A percentile compares a stretch with the other conserved stretches of the same genome.
Evolutionary conservation across 2,329 filamentous ascomycete species (phyloP).

Genomic region (Colletotrichum liaoningense): DNA sequence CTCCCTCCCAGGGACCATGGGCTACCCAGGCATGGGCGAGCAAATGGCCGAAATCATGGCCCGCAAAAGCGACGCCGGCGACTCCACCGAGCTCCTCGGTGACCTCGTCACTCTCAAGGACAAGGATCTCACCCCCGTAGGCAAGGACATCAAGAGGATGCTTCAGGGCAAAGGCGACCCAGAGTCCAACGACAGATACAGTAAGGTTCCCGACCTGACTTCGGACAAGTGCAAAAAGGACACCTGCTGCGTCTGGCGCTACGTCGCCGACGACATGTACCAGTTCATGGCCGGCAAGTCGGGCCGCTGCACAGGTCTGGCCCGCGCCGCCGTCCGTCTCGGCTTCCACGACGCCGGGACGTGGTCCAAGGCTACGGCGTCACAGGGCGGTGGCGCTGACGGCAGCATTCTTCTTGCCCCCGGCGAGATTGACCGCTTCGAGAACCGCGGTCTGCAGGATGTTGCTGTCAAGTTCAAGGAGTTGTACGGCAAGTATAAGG

Average conservation of each 20-base stretch:
- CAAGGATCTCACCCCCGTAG: constrained; percentile 32
- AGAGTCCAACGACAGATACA: constrained; percentile 39
- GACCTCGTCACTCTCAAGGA: constrained; percentile 36
- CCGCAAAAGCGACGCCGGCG: constrained; percentile 22
- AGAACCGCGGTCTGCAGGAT: constrained; percentile 60
- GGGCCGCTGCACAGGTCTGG: constrained; percentile 55
- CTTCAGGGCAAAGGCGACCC: constrained; percentile 36
- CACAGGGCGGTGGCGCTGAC: constrained; percentile 55
- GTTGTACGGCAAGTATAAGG: constrained; percentile 53
- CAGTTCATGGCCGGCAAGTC: constrained; percentile 49
- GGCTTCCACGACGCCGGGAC: constrained; percentile 61
- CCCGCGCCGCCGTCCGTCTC: constrained; percentile 57
- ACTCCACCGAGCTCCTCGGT: constrained; percentile 37
- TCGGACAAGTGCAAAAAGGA: constrained; percentile 48
- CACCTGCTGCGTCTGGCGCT: constrained; percentile 58
- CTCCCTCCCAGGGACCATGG: constrained; percentile 29
- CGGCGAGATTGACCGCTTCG: constrained; percentile 49
- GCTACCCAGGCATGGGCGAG: constrained; percentile 36
- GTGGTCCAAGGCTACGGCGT: constrained; percentile 51
- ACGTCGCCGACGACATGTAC: constrained; percentile 54
- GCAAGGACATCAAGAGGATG: constrained; percentile 36
- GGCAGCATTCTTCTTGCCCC: constrained; percentile 54
- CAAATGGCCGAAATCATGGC: constrained; percentile 36
- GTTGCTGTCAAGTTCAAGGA: constrained; percentile 52
- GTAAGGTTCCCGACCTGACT: constrained; percentile 38